phyloP scores from a whole-genome alignment of 768 basidiomycete genomes.

The Trametes coccinea region DNA sequence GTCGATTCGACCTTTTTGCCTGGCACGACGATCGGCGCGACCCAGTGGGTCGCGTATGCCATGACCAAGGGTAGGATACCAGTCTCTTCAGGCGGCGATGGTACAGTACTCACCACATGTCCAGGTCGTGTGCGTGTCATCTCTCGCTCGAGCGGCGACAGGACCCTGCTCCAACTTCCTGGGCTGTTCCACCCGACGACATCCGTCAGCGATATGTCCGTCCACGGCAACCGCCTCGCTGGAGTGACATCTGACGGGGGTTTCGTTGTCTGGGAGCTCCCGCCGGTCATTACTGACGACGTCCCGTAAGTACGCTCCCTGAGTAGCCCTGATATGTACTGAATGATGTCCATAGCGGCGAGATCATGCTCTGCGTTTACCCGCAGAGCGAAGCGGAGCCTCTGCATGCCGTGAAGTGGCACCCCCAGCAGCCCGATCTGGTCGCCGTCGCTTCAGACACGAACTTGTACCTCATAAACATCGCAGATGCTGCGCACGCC shows the following conservation, averaged over 20 bases:
- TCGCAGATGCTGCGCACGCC: slow-evolving; percentile 58
- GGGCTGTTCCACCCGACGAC: slow-evolving; percentile 58
- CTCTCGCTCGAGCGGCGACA: slow-evolving; percentile 84
- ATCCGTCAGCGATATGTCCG: slow-evolving; percentile 84
- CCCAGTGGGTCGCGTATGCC: slow-evolving; percentile 90
- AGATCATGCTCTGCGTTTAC: slow-evolving; percentile 65
- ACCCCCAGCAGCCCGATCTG: slow-evolving; percentile 77
- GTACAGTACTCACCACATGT: not conserved
- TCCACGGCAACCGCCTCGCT: slow-evolving; percentile 77
- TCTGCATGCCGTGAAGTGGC: slow-evolving; percentile 85
- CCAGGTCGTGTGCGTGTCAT: slow-evolving; percentile 83
- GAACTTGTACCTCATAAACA: slow-evolving; percentile 74
- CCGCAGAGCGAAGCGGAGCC: slow-evolving; percentile 61
- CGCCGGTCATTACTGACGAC: slow-evolving; percentile 81
- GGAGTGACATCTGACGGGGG: slow-evolving; percentile 89
- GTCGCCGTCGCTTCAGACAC: slow-evolving; percentile 82
- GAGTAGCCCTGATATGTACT: slow-evolving; percentile 3
- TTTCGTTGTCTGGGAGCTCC: slow-evolving; percentile 87
- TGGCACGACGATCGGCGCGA: slow-evolving; percentile 86
- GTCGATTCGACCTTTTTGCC: slow-evolving; percentile 83
- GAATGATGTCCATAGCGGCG: slow-evolving; percentile 47
- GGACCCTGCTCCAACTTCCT: slow-evolving; percentile 78
- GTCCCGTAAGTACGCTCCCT: slow-evolving; percentile 61
- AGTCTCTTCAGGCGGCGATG: not conserved
- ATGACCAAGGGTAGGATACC: slow-evolving; percentile 71